Evolutionary conservation across 1,284 basidiomycete genomes (phyloP).

Genomic region (Mycena citricolor): DNA sequence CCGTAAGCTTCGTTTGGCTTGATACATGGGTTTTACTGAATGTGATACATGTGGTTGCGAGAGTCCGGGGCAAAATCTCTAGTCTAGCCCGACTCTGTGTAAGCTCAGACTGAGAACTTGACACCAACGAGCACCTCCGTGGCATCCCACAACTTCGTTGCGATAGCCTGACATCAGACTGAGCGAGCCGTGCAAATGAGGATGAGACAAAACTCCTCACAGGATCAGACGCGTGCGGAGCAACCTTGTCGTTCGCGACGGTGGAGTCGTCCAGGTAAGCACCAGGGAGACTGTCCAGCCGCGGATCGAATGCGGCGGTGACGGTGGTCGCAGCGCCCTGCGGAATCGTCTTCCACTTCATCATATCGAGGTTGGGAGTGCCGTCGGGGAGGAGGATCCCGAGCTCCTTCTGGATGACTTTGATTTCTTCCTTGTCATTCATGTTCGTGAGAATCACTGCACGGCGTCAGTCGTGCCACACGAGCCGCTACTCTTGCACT

Average conservation of each 20-base stretch:
- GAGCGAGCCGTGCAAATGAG: background rate
- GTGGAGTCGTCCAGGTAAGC: background rate
- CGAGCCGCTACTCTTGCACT: background rate
- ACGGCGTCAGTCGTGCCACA: too few species aligned
- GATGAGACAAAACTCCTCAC: background rate
- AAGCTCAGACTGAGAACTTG: too few species aligned
- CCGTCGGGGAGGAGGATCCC: constrained; percentile 1
- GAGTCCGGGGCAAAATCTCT: too few species aligned
- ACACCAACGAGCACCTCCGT: constrained; percentile 9
- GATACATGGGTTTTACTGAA: too few species aligned
- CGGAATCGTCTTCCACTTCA: constrained; percentile 7
- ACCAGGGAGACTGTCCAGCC: constrained; percentile 5
- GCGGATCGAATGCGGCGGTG: constrained; percentile 7
- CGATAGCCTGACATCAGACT: background rate
- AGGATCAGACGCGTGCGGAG: constrained; percentile 2
- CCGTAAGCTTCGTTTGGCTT: too few species aligned
- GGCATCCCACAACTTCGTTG: constrained; percentile 1
- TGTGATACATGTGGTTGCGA: too few species aligned
- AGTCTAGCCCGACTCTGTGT: too few species aligned
- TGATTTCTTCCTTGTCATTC: constrained; percentile 2
- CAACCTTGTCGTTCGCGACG: constrained; percentile 1
- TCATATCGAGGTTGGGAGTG: background rate
- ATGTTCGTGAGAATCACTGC: constrained; percentile 6
- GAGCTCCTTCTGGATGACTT: background rate
- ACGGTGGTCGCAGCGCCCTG: constrained; percentile 10